Evolutionary conservation across 1,284 basidiomycete species (phyloP), one percentile per base, ranked within the genome.

Genomic region (Ustilago curta): DNA sequence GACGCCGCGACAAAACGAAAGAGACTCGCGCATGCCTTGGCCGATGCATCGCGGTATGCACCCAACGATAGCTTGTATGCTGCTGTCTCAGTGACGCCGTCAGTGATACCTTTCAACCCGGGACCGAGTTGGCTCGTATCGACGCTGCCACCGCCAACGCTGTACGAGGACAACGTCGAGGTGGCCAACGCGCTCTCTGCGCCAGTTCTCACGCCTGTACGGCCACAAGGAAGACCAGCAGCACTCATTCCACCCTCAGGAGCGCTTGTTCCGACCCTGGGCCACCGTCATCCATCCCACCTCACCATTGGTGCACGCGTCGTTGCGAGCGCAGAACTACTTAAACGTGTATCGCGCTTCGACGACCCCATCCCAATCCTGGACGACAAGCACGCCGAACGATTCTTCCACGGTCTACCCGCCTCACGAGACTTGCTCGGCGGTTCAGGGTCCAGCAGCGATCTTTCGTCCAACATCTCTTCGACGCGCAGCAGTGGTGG

Each of bases 361-460:
- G 59, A 65, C 27, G 82, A 83, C 40, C 82, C 82, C 11, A 54
- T 76, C 6, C 78, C 82, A 1, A 61, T 83, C 47, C 43, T 81
- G 45, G 82, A 83, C 73, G 81, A 82, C 59, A 75, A 76, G 54
- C 76, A 75, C 43, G 80, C 80, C 3, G 82, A 83, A 56, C 81
- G 80, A 6, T 82, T 83, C 59, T 83, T 79, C 69, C 81, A 83
- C 56, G 82, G 81, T 45, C 55, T 73, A 31, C 75, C 79, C 5
- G 82, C 77, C 11, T 76, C 78, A 32, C 76, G 76, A 44, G 77
- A 82, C 42, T 59, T 80, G 7, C 69, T 83, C 2, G 74, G 71
- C 3, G 79, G 77, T 7, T 77, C 76, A 27, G 72, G 50, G 37
- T 78, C 60, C 40, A 71, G 63, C 66, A 78, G 64, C 64, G 73